Percentiles rank a stretch among this genome's conserved stretches.
Conservation (phyloP, 2,329 filamentous ascomycete species). For the Rutstroemia sp. region DNA sequence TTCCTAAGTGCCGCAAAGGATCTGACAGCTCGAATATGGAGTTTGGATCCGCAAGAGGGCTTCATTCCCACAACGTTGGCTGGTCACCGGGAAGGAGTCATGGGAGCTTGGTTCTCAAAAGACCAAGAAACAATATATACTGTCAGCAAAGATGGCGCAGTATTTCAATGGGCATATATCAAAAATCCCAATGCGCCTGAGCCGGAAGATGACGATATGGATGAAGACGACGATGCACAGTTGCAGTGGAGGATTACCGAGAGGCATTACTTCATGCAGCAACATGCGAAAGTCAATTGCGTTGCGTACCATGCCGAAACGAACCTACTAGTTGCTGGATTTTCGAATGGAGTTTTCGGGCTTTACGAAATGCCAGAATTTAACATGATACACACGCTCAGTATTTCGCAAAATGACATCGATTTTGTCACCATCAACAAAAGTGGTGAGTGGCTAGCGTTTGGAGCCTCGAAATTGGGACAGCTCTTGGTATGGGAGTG, state of each 20-base stretch:
- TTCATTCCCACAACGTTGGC: constrained; percentile 86
- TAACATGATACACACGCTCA: constrained; percentile 84
- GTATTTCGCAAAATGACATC: constrained; percentile 94
- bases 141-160: constrained; percentile 91
- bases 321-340: constrained; percentile 91
- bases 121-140: constrained; percentile 96
- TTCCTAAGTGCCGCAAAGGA: constrained; percentile 90
- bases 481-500: constrained; percentile 99
- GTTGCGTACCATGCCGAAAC: constrained; percentile 82
- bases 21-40: constrained; percentile 91
- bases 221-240: constrained; percentile 56
- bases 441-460: constrained; percentile 93
- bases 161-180: constrained; percentile 88
- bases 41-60: constrained; percentile 74
- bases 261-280: constrained; percentile 90
- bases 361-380: constrained; percentile 96
- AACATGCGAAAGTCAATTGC: constrained; percentile 77
- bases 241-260: constrained; percentile 88
- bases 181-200: constrained; percentile 47
- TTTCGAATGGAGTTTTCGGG: constrained; percentile 89
- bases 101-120: constrained; percentile 94
- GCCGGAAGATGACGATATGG: constrained; percentile 49
- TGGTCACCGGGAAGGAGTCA: constrained; percentile 82
- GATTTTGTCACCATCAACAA: constrained; percentile 92
- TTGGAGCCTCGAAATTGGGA: constrained; percentile 89